Conservation (phyloP, 257 asterid genomes). For the Solanum paucissectum region DNA sequence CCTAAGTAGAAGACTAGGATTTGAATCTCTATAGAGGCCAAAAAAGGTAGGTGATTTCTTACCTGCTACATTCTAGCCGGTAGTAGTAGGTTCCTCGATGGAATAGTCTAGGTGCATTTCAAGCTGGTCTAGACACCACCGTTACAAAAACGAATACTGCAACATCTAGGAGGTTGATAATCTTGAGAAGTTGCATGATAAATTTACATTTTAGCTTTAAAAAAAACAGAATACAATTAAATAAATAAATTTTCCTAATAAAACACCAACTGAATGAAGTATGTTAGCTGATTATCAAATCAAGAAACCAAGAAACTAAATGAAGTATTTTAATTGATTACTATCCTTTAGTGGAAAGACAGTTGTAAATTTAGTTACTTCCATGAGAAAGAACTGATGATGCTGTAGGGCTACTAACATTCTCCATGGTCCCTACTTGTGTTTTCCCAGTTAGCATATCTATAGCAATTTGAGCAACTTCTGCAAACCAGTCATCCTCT, state of each 20-base stretch:
- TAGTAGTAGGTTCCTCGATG: neutral
- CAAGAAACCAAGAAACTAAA: neutral
- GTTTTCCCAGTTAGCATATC: constrained; percentile 68
- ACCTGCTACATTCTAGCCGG: neutral
- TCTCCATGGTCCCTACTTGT: constrained; percentile 35
- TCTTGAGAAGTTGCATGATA: neutral
- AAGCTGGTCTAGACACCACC: neutral
- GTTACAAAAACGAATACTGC: neutral
- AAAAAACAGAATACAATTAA: neutral
- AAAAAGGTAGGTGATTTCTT: neutral
- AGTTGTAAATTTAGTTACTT: constrained; percentile 21
- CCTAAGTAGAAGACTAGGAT: neutral
- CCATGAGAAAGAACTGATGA: constrained; percentile 71
- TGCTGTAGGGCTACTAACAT: constrained; percentile 51
- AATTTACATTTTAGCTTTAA: neutral
- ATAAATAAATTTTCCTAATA: neutral
- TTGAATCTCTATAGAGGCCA: neutral
- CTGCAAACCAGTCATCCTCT: constrained; percentile 94
- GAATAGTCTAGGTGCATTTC: neutral
- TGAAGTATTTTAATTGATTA: neutral
- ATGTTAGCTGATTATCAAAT: neutral
- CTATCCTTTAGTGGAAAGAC: neutral
- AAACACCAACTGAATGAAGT: neutral
- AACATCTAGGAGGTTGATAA: neutral
- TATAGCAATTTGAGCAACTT: constrained; percentile 82